A percentile compares a stretch with the other conserved stretches of the same genome.
Evolutionary conservation across 306 rosid species (phyloP).

Genomic region (Castanea sativa): DNA sequence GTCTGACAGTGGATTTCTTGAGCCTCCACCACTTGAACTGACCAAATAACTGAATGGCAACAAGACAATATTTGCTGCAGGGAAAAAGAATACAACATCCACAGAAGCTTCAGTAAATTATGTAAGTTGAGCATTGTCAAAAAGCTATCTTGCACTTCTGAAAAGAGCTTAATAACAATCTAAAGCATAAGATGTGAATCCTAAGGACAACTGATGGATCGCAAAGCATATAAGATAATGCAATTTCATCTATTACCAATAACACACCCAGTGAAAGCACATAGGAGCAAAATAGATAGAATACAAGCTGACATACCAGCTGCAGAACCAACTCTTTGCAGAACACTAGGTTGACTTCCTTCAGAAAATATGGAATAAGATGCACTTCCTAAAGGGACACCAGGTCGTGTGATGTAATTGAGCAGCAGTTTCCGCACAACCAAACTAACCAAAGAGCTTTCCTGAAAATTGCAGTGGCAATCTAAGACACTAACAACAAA

Average conservation of each 20-base stretch:
- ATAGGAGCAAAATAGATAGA: neutral
- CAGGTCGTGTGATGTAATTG: conserved; percentile 59
- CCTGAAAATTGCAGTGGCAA: conserved; percentile 56
- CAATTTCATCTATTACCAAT: conserved; percentile 1
- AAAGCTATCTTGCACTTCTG: conserved; percentile 8
- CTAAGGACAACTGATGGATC: conserved; percentile 4
- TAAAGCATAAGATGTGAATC: neutral
- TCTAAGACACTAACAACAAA: conserved; percentile 23
- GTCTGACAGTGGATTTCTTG: conserved; percentile 74
- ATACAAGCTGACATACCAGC: conserved; percentile 56
- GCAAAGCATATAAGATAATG: neutral
- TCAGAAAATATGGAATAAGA: conserved; percentile 73
- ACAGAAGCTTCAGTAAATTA: conserved; percentile 10
- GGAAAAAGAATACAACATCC: conserved; percentile 22
- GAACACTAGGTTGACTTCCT: conserved; percentile 81
- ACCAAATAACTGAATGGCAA: conserved; percentile 80
- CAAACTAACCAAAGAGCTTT: conserved; percentile 61
- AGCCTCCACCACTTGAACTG: conserved; percentile 70
- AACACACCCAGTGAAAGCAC: neutral
- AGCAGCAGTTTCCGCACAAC: conserved; percentile 72
- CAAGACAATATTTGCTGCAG: conserved; percentile 86
- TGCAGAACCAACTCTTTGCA: conserved; percentile 94
- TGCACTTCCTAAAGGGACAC: conserved; percentile 48
- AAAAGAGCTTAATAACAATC: neutral
- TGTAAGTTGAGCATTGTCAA: conserved; percentile 16